A percentile compares a stretch with the other conserved stretches of the same genome.
These are phyloP conservation scores for Sanghuangporus weigelae DNA, from an alignment of 1,284 basidiomycete genomes.

Conservation along the genomic window DNA sequence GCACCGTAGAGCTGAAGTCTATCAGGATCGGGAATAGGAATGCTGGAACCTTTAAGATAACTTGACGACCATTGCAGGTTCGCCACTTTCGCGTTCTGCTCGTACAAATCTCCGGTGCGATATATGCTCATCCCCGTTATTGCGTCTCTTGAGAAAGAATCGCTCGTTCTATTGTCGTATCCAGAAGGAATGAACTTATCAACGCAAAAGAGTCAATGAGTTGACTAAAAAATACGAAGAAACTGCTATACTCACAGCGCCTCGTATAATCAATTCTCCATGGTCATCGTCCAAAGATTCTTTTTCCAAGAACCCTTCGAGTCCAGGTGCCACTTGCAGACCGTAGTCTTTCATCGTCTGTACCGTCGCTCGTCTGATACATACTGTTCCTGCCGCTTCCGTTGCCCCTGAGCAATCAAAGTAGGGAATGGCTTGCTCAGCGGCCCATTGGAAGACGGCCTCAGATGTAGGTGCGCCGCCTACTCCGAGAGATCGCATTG, in stretches of 20 bases:
- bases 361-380: not conserved
- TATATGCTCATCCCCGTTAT: conserved; percentile 7
- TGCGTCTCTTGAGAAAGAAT: conserved; percentile 3
- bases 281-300: not conserved
- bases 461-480: conserved; percentile 14
- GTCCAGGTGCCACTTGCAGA: conserved; percentile 1
- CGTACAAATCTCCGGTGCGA: conserved; percentile 18
- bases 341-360: not conserved
- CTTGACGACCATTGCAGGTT: not conserved
- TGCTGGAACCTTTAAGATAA: conserved; percentile 1
- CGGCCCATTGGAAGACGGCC: conserved; percentile 13
- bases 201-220: not conserved
- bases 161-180: not conserved
- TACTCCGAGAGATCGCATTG: conserved; percentile 15
- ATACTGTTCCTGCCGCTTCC: conserved; percentile 17
- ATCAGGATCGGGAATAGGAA: not conserved
- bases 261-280: conserved; percentile 18
- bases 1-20: not conserved
- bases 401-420: conserved; percentile 18
- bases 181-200: conserved; percentile 6
- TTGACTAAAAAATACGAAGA: not conserved
- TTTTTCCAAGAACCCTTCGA: conserved; percentile 7
- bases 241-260: conserved; percentile 1
- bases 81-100: not conserved
- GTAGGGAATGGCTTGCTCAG: not conserved